Base-by-base conservation (phyloP, 2,329 filamentous ascomycete genomes). In the Cladosporium sp. region DNA sequence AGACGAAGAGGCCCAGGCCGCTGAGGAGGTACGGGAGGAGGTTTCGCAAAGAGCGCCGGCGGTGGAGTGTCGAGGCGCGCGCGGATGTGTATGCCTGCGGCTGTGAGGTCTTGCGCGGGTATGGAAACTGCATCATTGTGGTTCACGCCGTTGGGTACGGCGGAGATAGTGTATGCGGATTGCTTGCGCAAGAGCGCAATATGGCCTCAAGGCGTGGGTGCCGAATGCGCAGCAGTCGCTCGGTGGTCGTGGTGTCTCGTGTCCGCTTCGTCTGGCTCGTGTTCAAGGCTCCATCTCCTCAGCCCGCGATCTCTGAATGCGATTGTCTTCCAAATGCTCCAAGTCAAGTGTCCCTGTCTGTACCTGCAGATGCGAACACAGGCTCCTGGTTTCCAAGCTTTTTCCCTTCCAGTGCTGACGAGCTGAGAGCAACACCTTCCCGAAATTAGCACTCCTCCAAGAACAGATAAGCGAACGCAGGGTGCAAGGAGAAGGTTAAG, bases 101-200 rank as follows among this genome's bases (percentile, higher is more conserved):
- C 66, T 86, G 83, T 59, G 87, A 92, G 66, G 81, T 83, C 74
- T 92, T 95, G 70, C 90, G 86, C 64, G 89, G 82, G 52, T 90
- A 84, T 58, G 91, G 89, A 77, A 92, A 90, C 70, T 95, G 91
- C 89, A 95, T 74, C 54, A 58, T 93, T 61, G 63, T 54, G 61
- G 63, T 63, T 8, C 38, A 28, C 22, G 22, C 22, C 22, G 22
- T 28, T 28, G 7, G 22, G 7, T 28, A 28, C 22, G 22, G 22
- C 22, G 22, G 22, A 28, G 4, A 28, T 28, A 7, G 22, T 28
- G 22, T 28, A 28, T 28, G 22, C 22, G 22, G 4, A 28, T 7
- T 28, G 22, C 22, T 28, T 7, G 22, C 22, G 22, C 22, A 28
- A 28, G 22, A 28, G 22, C 22, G 22, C 22, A 28, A 28, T 28